These are phyloP conservation scores for Mycena alexandri DNA, from an alignment of 768 basidiomycete species.

Conservation along the genomic window DNA sequence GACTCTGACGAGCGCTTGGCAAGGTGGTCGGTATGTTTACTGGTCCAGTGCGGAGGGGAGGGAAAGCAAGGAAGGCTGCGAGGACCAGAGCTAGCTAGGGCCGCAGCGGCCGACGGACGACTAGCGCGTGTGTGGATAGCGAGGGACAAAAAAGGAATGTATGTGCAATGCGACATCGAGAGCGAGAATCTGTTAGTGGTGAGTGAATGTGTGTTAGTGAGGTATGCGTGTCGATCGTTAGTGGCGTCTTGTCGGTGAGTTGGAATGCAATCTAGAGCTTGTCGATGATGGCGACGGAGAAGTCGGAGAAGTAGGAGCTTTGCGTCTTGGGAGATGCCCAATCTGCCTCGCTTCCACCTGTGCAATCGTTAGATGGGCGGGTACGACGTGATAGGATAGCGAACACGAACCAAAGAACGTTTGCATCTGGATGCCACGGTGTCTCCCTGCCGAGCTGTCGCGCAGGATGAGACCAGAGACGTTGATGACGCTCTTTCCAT, in stretches of 20 bases:
- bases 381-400: constrained; percentile 19
- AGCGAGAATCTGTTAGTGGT: constrained; percentile 11
- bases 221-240: constrained; percentile 26
- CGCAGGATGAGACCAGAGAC: constrained; percentile 68
- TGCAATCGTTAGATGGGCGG: constrained; percentile 4
- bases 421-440: constrained; percentile 70
- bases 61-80: constrained; percentile 5
- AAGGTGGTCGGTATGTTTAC: constrained; percentile 24
- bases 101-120: constrained; percentile 18
- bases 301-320: constrained; percentile 75
- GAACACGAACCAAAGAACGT: constrained; percentile 39
- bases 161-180: background rate
- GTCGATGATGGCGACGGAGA: constrained; percentile 73
- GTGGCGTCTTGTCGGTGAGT: constrained; percentile 11
- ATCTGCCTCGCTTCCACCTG: constrained; percentile 50
- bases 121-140: background rate
- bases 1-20: constrained; percentile 17
- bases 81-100: constrained; percentile 19
- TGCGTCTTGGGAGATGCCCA: constrained; percentile 76
- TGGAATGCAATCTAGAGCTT: constrained; percentile 47
- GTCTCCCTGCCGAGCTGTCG: constrained; percentile 59
- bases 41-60: constrained; percentile 27
- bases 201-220: constrained; percentile 19
- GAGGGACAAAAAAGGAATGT: constrained; percentile 3
- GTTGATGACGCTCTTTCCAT: constrained; percentile 74